phyloP scores from a whole-genome alignment of 371 early-diverging fungal genomes.

The Saksenaea vasiformis region DNA sequence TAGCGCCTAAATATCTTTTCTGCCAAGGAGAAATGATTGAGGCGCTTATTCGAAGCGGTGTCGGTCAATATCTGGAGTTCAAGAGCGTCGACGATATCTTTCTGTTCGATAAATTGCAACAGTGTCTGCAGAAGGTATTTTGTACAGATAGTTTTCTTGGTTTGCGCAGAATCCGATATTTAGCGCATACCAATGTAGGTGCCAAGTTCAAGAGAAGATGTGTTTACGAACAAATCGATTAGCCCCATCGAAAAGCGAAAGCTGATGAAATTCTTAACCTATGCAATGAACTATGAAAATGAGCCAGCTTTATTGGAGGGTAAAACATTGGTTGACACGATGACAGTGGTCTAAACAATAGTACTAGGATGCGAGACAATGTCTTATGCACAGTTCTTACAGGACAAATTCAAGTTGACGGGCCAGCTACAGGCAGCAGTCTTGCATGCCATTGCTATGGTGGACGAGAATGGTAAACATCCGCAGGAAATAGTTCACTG shows the following conservation, averaged over 20 bases:
- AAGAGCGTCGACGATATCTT: slow-evolving; percentile 75
- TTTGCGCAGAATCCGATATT: neutral
- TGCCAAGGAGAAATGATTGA: slow-evolving; percentile 79
- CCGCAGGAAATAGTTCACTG: neutral
- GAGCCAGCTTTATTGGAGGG: slow-evolving; percentile 36
- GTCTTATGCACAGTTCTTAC: slow-evolving; percentile 52
- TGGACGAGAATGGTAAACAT: slow-evolving; percentile 40
- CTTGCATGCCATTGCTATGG: slow-evolving; percentile 72
- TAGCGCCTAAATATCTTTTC: slow-evolving; percentile 75
- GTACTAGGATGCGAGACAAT: slow-evolving; percentile 43
- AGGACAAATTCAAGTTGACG: slow-evolving; percentile 65
- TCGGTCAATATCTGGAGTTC: slow-evolving; percentile 88
- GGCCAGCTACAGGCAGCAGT: slow-evolving; percentile 69
- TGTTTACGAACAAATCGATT: slow-evolving; percentile 80
- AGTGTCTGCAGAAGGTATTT: slow-evolving; percentile 38
- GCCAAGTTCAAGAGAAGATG: slow-evolving; percentile 92
- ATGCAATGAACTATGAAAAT: slow-evolving; percentile 56
- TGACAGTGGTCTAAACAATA: neutral
- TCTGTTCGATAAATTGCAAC: slow-evolving; percentile 46
- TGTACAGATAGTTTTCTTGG: neutral
- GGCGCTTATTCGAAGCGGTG: slow-evolving; percentile 76
- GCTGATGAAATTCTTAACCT: slow-evolving; percentile 86
- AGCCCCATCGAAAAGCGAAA: slow-evolving; percentile 83
- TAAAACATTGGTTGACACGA: slow-evolving; percentile 1
- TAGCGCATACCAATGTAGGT: slow-evolving; percentile 44